phyloP scores from a whole-genome alignment of 225 moss, liverwort and hornwort species.

The Pleurozium schreberi region DNA sequence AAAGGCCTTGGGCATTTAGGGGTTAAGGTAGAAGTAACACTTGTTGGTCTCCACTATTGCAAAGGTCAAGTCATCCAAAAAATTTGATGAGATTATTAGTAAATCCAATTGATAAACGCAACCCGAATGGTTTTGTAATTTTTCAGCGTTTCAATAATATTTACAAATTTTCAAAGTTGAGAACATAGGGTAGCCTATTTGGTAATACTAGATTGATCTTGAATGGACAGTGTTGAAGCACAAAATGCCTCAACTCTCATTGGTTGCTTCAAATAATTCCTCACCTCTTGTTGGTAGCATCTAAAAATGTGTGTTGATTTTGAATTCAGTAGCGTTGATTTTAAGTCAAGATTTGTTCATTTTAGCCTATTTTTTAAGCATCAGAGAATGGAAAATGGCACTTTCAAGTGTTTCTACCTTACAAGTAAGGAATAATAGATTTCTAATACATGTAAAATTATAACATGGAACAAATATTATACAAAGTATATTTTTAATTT shows the following conservation, averaged over 20 bases:
- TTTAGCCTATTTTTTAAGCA: not conserved
- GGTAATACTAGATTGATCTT: not conserved
- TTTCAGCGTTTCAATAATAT: rapidly evolving
- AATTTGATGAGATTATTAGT: not conserved
- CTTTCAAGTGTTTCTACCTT: not conserved
- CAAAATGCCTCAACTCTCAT: not conserved
- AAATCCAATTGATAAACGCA: rapidly evolving
- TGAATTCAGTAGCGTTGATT: not conserved
- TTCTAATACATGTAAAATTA: not conserved
- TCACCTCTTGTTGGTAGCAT: not conserved
- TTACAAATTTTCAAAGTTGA: not conserved
- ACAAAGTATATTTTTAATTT: not conserved
- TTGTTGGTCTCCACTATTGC: rapidly evolving
- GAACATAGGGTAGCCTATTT: rapidly evolving
- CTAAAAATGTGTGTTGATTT: not conserved
- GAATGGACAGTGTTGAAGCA: not conserved
- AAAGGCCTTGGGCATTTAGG: too few species aligned
- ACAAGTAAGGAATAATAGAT: not conserved
- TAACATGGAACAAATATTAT: not conserved
- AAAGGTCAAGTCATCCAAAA: not conserved
- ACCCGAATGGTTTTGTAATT: not conserved
- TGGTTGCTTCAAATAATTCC: not conserved
- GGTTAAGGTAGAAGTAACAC: not conserved
- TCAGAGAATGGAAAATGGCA: not conserved
- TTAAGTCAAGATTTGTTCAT: not conserved